Base-by-base conservation (phyloP, 2,329 filamentous ascomycete species). In the Gnomoniopsis sp. region DNA sequence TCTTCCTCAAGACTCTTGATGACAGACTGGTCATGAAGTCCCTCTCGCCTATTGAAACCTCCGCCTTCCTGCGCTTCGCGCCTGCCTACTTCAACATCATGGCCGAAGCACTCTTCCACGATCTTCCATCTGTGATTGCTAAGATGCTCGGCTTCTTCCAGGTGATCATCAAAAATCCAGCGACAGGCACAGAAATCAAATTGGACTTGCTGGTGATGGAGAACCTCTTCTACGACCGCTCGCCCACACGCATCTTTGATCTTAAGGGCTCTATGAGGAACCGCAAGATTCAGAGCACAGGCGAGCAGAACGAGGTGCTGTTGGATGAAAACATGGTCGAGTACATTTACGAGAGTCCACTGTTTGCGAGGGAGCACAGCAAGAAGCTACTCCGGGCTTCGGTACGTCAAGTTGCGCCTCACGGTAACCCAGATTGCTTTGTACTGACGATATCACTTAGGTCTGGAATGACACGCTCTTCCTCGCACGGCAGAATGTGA, bases 61-160 rank as follows among this genome's bases (percentile, higher is more conserved):
- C 91, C 41, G 93, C 95, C 0, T 99, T 99, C 73, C 83, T 98
- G 65, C 89, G 89, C 66, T 99, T 99, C 69, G 96, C 95, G 0
- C 95, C 95, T 1, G 92, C 93, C 41, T 99, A 99, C 75, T 99
- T 99, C 72, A 89, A 88, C 67, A 96, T 99, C 71, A 98, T 98
- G 88, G 91, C 92, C 14, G 91, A 98, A 70, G 93, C 92, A 7
- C 81, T 99, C 17, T 99, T 99, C 77, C 93, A 96, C 68, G 93
- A 93, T 65, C 80, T 99, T 2, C 95, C 95, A 0, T 96, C 91
- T 1, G 95, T 96, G 46, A 99, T 99, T 68, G 95, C 95, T 33
- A 99, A 99, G 77, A 99, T 99, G 95, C 85, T 99, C 55, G 95
- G 95, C 0, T 96, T 99, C 72, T 99, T 96, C 76, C 93, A 98